Conservation (phyloP, 305 asterid genomes). For the Plantago lanceolata region DNA sequence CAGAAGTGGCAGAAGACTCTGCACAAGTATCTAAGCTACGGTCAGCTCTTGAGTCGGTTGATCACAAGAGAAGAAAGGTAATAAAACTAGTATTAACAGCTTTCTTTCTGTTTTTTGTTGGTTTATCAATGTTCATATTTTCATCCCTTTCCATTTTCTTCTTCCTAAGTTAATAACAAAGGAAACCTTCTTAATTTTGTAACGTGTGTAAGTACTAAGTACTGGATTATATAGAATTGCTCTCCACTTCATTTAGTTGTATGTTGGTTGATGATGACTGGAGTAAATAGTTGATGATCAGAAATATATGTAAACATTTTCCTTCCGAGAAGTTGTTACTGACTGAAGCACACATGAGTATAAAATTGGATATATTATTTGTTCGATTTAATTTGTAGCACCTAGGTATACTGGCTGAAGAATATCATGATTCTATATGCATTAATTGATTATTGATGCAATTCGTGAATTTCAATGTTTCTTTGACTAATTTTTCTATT, state of each 20-base stretch:
- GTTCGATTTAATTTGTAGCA: not conserved
- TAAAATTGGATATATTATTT: not conserved
- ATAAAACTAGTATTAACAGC: conserved; percentile 17
- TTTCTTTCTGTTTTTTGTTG: conserved; percentile 5
- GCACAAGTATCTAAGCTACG: conserved; percentile 95
- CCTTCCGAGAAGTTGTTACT: too few species aligned
- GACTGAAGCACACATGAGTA: conserved; percentile 4
- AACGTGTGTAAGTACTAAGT: not conserved
- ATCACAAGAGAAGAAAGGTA: conserved; percentile 98
- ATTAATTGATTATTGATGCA: not conserved
- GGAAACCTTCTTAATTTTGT: not conserved
- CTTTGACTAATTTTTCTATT: not conserved
- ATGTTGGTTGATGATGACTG: too few species aligned
- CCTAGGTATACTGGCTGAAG: not conserved
- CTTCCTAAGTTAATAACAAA: not conserved
- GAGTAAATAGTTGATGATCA: too few species aligned
- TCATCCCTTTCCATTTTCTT: not conserved
- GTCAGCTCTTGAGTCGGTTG: conserved; percentile 96
- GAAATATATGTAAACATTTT: too few species aligned
- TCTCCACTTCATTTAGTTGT: not conserved
- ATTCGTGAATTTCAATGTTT: not conserved
- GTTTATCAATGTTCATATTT: not conserved
- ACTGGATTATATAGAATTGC: not conserved
- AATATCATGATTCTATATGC: not conserved
- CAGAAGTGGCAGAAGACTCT: conserved; percentile 87